Conservation (phyloP, 2,329 filamentous ascomycete species). For the Aspergillus flavus region DNA sequence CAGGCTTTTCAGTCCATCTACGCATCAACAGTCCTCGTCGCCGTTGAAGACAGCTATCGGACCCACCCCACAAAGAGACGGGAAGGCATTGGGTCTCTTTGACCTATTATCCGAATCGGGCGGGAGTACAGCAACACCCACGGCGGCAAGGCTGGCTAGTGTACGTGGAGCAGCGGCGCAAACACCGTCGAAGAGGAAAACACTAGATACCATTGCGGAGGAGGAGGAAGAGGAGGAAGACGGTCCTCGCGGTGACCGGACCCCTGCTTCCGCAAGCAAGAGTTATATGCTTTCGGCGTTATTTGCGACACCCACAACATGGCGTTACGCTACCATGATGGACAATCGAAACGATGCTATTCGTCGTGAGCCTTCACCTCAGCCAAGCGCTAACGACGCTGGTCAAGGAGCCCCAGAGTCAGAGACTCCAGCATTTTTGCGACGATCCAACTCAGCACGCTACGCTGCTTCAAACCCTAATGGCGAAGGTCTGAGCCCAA, state of each 20-base stretch:
- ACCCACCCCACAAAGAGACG: conserved; percentile 53
- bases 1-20: conserved; percentile 39
- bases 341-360: conserved; percentile 31
- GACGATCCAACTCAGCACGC: conserved; percentile 39
- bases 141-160: conserved; percentile 30
- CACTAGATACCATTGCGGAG: conserved; percentile 32
- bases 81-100: conserved; percentile 51
- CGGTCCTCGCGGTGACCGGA: conserved; percentile 32
- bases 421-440: conserved; percentile 44
- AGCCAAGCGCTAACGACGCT: conserved; percentile 6
- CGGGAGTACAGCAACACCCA: conserved; percentile 38
- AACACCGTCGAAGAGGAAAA: conserved; percentile 41
- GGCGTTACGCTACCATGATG: conserved; percentile 45
- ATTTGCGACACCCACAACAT: conserved; percentile 49
- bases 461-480: conserved; percentile 21
- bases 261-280: conserved; percentile 47
- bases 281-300: conserved; percentile 49
- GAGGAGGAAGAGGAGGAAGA: conserved; percentile 29
- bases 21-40: conserved; percentile 32
- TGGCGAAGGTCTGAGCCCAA: conserved; percentile 37
- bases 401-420: conserved; percentile 25
- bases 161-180: conserved; percentile 32
- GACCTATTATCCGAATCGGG: conserved; percentile 49
- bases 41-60: conserved; percentile 47
- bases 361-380: conserved; percentile 5